Conservation (phyloP, 2,329 filamentous ascomycete species). For the Ramularia endophylla region DNA sequence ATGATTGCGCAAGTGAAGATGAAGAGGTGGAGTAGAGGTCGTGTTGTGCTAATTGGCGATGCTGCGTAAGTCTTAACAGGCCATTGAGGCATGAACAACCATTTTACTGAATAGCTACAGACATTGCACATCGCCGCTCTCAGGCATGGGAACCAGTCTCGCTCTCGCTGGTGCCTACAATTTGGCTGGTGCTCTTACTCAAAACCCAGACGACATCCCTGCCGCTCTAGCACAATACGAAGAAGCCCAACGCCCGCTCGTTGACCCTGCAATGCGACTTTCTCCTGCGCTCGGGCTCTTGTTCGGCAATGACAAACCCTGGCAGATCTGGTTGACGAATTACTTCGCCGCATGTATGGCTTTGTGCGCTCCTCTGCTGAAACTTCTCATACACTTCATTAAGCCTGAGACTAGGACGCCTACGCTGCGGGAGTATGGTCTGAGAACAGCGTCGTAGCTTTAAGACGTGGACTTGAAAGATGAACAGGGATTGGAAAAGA, state of each 20-base stretch:
- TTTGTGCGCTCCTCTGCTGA: constrained; percentile 10
- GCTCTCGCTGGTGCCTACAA: constrained; percentile 31
- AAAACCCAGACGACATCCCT: constrained; percentile 14
- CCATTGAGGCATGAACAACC: no score
- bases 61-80: constrained; percentile 20
- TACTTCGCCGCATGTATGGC: constrained; percentile 10
- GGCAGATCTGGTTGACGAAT: constrained; percentile 16
- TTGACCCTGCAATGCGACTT: constrained; percentile 24
- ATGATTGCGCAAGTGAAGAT: constrained; percentile 28
- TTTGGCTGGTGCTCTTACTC: constrained; percentile 26
- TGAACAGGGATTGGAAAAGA: no score
- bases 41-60: constrained; percentile 28
- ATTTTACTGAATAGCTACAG: no score
- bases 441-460: no score
- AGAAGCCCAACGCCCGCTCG: constrained; percentile 18
- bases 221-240: constrained; percentile 24
- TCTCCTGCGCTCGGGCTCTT: constrained; percentile 20
- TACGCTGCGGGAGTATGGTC: no score
- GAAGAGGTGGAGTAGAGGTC: constrained; percentile 24
- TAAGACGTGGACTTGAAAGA: no score
- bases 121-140: constrained; percentile 28
- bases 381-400: no score
- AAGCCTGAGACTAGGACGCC: no score
- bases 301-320: constrained; percentile 20
- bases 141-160: constrained; percentile 32